These are phyloP conservation scores for Cercospora berteroae DNA, from an alignment of 2,329 filamentous ascomycete genomes.

Conservation along the genomic window DNA sequence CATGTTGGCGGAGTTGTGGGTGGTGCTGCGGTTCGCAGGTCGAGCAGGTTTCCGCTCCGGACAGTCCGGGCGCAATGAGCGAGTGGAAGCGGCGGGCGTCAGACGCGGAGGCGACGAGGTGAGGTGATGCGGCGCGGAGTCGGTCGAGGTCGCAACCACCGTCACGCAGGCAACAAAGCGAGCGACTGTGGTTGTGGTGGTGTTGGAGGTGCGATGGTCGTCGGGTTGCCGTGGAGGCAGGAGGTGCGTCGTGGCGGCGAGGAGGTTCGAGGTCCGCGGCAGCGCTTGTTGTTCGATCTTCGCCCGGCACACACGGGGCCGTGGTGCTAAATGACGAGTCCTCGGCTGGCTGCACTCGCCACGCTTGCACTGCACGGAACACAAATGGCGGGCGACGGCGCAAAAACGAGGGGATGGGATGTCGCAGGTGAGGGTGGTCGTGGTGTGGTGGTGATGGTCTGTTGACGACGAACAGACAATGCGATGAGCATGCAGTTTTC, in stretches of 20 bases:
- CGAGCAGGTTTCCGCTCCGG: constrained; percentile 15
- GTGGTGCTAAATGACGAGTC: not conserved
- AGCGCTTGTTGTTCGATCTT: not conserved
- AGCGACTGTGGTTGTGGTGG: not conserved
- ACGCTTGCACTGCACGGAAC: not conserved
- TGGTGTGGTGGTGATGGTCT: not conserved
- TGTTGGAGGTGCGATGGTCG: not conserved
- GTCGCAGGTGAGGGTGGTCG: not conserved
- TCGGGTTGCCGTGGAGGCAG: not conserved
- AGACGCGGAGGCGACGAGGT: constrained; percentile 14
- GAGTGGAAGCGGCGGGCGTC: constrained; percentile 24
- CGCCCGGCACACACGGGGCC: not conserved
- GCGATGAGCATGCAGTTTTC: not conserved
- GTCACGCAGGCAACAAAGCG: constrained; percentile 2
- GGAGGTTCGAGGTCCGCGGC: not conserved
- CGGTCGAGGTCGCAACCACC: not conserved
- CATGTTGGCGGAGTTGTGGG: constrained; percentile 25
- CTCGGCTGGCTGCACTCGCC: not conserved
- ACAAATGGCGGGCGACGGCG: not conserved
- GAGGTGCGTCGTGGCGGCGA: constrained; percentile 1
- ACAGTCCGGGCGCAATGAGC: constrained; percentile 21
- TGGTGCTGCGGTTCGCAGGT: constrained; percentile 8
- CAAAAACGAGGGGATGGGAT: not conserved
- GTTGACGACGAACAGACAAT: not conserved
- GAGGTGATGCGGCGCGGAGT: not conserved